Evolutionary conservation across 106 monocot species (phyloP), one percentile per base, ranked within the genome.

Genomic region (Platanthera guangdongensis): DNA sequence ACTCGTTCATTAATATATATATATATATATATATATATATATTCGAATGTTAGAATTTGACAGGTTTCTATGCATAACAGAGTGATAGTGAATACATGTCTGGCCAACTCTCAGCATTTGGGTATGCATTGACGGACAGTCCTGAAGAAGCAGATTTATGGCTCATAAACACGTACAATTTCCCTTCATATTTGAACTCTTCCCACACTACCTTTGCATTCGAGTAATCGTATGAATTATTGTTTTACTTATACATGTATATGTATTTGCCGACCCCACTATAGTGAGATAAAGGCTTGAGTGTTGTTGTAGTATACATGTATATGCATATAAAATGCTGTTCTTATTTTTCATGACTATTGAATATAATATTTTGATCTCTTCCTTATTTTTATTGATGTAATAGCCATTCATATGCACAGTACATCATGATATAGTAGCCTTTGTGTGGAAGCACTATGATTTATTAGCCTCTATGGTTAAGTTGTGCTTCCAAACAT

Each of bases 71-170:
- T 74, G 47, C 19, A 79, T 49, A 48, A 67, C 90, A 94, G 94
- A 99, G 94, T 87, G 94, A 99, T 79, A 99, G 99, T 82, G 99
- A 99, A 77, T 99, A 94, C 77, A 99, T 99, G 99, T 84, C 94
- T 48, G 99, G 99, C 22, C 94, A 94, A 81, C 94, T 99, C 8
- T 86, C 92, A 13, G 81, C 94, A 74, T 99, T 92, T 88, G 99
- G 99, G 32, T 99, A 99, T 84, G 74, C 85, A 5, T 50, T 99
- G 68, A 90, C 82, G 71, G 90, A 99, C 52, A 83, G 80, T 52
- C 92, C 94, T 47, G 92, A 94, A 48, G 85, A 79, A 62, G 92
- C 94, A 48, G 99, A 94, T 72, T 78, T 94, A 10, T 99, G 99
- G 99, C 85, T 99, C 64, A 87, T 99, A 57, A 99, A 99, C 74